Conservation (phyloP, 257 asterid species). For the Gentiana macrophylla region DNA sequence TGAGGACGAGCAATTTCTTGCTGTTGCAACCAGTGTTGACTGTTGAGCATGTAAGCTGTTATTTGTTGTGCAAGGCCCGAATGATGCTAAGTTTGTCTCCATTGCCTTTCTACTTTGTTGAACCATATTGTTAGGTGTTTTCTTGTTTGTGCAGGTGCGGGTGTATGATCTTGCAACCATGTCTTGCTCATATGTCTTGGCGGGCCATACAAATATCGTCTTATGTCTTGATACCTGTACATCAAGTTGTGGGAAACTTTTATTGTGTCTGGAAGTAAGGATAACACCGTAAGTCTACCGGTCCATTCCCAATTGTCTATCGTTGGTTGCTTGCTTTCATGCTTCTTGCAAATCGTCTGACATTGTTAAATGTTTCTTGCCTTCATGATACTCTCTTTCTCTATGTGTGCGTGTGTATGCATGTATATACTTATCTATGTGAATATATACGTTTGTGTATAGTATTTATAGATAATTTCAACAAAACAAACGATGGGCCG, state of each 20-base stretch:
- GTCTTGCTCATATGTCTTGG: slow-evolving; percentile 90
- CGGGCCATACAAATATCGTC: slow-evolving; percentile 83
- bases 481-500: no score
- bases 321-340: no score
- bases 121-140: background rate
- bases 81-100: background rate
- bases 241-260: slow-evolving; percentile 56
- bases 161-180: slow-evolving; percentile 89
- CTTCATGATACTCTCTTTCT: no score
- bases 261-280: slow-evolving; percentile 89
- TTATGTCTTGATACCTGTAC: slow-evolving; percentile 81
- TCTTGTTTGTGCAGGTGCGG: slow-evolving; percentile 48
- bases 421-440: no score
- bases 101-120: background rate
- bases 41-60: slow-evolving; percentile 68
- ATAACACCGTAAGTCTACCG: slow-evolving; percentile 53
- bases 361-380: background rate
- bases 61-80: background rate
- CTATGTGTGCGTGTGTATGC: no score
- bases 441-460: no score
- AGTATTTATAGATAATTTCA: no score
- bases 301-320: no score
- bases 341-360: no score
- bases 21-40: slow-evolving; percentile 92
- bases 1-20: slow-evolving; percentile 77